Evolutionary conservation across 495 filamentous ascomycete species (phyloP).

Genomic region (Podospora tetraspora): DNA sequence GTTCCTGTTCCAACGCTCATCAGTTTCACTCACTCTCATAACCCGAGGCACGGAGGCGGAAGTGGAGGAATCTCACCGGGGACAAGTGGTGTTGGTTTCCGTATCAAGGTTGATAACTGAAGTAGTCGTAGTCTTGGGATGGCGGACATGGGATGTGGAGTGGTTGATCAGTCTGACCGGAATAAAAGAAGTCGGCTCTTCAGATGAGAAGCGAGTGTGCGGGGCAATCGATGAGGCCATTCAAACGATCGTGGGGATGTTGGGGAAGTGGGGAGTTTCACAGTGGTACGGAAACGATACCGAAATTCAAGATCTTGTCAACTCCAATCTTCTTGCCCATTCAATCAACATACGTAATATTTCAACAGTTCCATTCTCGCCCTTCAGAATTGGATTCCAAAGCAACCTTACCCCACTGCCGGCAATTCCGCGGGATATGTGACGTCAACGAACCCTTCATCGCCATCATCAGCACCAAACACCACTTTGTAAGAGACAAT

Average conservation of each 20-base stretch:
- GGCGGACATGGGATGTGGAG: constrained; percentile 21
- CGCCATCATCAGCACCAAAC: not conserved
- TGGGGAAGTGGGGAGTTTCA: not conserved
- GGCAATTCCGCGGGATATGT: not conserved
- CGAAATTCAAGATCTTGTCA: not conserved
- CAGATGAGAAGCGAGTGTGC: not conserved
- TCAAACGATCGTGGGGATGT: not conserved
- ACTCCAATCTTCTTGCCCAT: not conserved
- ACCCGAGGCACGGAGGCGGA: not conserved
- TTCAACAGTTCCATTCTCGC: not conserved
- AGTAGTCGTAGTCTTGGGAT: constrained; percentile 15
- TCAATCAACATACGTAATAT: not conserved
- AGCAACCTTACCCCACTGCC: not conserved
- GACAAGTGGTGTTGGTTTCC: constrained; percentile 6
- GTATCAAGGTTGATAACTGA: constrained; percentile 11
- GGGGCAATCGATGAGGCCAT: constrained; percentile 10
- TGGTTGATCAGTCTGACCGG: not conserved
- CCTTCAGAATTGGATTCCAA: not conserved
- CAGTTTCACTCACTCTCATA: not conserved
- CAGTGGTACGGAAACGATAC: not conserved
- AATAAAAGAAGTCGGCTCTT: not conserved
- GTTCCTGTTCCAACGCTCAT: not conserved
- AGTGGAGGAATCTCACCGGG: constrained; percentile 1
- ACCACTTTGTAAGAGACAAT: not conserved
- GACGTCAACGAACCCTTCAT: not conserved